These are phyloP conservation scores for Taiwanofungus camphoratus DNA, from an alignment of 1,284 basidiomycete genomes.

Conservation along the genomic window DNA sequence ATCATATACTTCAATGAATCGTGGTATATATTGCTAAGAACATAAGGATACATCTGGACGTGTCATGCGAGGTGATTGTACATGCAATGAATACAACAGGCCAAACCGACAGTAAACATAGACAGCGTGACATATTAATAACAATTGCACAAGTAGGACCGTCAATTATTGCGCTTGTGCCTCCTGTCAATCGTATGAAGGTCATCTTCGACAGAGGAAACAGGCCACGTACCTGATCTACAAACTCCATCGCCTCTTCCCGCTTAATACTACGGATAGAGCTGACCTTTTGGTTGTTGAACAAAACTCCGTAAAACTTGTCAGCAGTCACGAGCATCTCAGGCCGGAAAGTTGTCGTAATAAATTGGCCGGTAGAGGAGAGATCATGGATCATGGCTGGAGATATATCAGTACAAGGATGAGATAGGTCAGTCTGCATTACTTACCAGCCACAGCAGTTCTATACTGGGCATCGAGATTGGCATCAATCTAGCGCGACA, in stretches of 20 bases:
- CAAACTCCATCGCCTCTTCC: constrained; percentile 85
- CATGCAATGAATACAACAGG: constrained; percentile 8
- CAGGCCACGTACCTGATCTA: constrained; percentile 61
- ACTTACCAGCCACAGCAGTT: constrained; percentile 88
- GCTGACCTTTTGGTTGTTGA: constrained; percentile 93
- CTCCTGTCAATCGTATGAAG: constrained; percentile 32
- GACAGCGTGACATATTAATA: constrained; percentile 1
- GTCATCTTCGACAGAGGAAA: background rate
- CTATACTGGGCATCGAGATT: constrained; percentile 98
- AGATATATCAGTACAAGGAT: background rate
- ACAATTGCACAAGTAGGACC: background rate
- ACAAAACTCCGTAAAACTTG: constrained; percentile 98
- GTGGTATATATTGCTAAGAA: too few relatives aligned
- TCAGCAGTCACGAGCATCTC: constrained; percentile 96
- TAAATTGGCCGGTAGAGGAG: constrained; percentile 87
- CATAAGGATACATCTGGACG: too few relatives aligned
- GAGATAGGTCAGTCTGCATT: background rate
- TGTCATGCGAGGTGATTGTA: background rate
- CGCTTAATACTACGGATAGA: constrained; percentile 78
- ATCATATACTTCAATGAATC: too few relatives aligned
- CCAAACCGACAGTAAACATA: constrained; percentile 15
- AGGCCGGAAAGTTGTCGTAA: constrained; percentile 97
- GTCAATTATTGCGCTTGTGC: constrained; percentile 45
- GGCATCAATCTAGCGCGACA: constrained; percentile 98
- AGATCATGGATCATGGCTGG: constrained; percentile 93